Base-by-base conservation (phyloP, 78 protist species). In the Chrysochromulina parva region DNA sequence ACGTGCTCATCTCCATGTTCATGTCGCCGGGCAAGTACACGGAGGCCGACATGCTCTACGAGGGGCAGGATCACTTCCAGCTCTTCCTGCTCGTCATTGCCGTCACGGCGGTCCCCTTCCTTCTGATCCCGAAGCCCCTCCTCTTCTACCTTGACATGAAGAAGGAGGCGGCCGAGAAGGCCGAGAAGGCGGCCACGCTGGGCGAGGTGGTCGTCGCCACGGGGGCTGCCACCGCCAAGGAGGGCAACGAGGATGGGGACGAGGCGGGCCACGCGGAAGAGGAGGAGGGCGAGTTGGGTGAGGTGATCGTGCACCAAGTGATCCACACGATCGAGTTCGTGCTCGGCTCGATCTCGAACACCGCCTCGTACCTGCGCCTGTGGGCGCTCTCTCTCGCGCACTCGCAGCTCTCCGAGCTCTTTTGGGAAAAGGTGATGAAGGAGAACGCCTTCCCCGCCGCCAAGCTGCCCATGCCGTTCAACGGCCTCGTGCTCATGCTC, bases 341-440 rank as follows among this genome's bases (percentile, higher is more conserved):
- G 22, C 96, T 99, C 65, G 99, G 99, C 26, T 93, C 96, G 50
- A 93, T 99, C 53, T 98, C 99, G 65, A 98, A 99, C 96, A 99
- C 99, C 14, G 99, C 99, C 48, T 98, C 99, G 10, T 99, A 99
- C 93, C 97, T 99, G 58, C 98, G 99, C 26, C 99, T 99, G 48
- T 99, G 99, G 99, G 99, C 99, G 13, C 97, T 99, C 26, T 96
- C 98, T 2, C 96, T 99, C 53, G 99, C 99, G 14, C 99, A 99
- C 95, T 78, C 86, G 86, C 86, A 90, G 89, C 85, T 90, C 50
- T 47, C 93, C 19, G 93, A 90, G 88, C 84, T 91, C 60, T 94
- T 96, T 89, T 95, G 95, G 96, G 92, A 95, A 53, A 91, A 91
- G 94, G 52, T 91, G 94, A 38, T 93, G 10, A 24, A 94, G 54